Conservation (phyloP, 441 rosid species). For the Melastoma candidum region DNA sequence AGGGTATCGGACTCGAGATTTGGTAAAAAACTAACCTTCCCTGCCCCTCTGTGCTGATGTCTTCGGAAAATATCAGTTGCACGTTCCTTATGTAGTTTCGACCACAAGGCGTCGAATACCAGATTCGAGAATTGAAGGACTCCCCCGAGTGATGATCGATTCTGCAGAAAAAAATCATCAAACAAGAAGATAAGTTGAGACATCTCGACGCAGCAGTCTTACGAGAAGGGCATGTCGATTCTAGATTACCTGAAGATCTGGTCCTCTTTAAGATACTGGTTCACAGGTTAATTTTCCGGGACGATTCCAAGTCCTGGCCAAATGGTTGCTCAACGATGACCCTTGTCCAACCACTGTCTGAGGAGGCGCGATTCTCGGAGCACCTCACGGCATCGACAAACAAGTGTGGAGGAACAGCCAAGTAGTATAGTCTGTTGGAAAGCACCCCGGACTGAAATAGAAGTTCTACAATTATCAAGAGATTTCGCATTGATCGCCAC, state of each 20-base stretch:
- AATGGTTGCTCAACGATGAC: conserved; percentile 19
- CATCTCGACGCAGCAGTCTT: too few species aligned
- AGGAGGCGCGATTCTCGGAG: conserved; percentile 15
- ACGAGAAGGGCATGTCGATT: neutral
- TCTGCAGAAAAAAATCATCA: conserved; percentile 2
- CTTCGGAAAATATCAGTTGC: conserved; percentile 13
- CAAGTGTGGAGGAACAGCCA: conserved; percentile 14
- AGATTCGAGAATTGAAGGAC: conserved; percentile 17
- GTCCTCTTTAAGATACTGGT: conserved; percentile 12
- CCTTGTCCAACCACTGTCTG: conserved; percentile 14
- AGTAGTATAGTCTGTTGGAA: conserved; percentile 18
- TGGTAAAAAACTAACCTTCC: conserved; percentile 11
- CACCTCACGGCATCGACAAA: conserved; percentile 16
- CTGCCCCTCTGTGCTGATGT: conserved; percentile 12
- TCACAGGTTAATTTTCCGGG: conserved; percentile 11
- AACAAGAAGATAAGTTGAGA: neutral
- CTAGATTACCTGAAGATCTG: conserved; percentile 14
- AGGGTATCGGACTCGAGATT: neutral
- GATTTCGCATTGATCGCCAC: neutral
- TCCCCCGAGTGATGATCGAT: conserved; percentile 17
- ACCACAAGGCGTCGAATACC: conserved; percentile 17
- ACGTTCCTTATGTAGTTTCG: conserved; percentile 18
- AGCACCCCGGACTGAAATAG: conserved; percentile 11
- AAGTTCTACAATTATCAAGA: neutral
- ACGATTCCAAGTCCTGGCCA: conserved; percentile 18